Conservation (phyloP, 257 asterid species). For the Datura wrightii region DNA sequence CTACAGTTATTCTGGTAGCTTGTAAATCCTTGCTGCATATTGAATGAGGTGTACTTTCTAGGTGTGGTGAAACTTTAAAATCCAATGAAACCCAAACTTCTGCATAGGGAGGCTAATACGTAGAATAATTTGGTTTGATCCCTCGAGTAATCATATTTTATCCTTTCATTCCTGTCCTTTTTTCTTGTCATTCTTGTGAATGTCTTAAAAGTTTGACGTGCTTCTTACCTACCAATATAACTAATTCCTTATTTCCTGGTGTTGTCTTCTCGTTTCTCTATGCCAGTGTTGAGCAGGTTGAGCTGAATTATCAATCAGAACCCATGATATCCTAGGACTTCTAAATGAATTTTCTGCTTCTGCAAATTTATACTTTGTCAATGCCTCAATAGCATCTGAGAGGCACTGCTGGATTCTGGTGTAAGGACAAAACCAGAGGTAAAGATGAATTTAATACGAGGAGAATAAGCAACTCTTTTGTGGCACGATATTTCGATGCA, state of each 20-base stretch:
- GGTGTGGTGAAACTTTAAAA: not conserved
- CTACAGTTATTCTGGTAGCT: not conserved
- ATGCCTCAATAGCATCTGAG: not conserved
- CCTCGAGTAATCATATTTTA: slow-evolving; percentile 8
- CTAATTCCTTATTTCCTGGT: not conserved
- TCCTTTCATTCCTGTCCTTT: slow-evolving; percentile 23
- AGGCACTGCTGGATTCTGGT: slow-evolving; percentile 6
- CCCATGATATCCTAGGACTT: slow-evolving; percentile 27
- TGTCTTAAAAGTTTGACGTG: not conserved
- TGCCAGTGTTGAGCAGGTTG: slow-evolving; percentile 33
- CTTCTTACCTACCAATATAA: not conserved
- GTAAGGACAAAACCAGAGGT: slow-evolving; percentile 12
- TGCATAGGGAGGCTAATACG: not conserved
- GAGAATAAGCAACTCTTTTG: not conserved
- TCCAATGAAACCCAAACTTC: slow-evolving; percentile 9
- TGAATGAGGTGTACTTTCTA: slow-evolving; percentile 16
- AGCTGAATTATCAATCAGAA: slow-evolving; percentile 34
- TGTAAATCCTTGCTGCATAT: not conserved
- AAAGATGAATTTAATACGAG: slow-evolving; percentile 16
- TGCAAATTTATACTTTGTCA: not conserved
- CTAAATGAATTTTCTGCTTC: not conserved
- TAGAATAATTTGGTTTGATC: not conserved
- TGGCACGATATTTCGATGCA: slow-evolving; percentile 3
- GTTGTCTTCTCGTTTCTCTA: not conserved
- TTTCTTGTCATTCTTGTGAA: slow-evolving; percentile 13